Percentiles rank a stretch among this genome's conserved stretches.
These are phyloP conservation scores for Tolypocladium ophioglossoides DNA, from an alignment of 2,329 filamentous ascomycete genomes.

Conservation along the genomic window DNA sequence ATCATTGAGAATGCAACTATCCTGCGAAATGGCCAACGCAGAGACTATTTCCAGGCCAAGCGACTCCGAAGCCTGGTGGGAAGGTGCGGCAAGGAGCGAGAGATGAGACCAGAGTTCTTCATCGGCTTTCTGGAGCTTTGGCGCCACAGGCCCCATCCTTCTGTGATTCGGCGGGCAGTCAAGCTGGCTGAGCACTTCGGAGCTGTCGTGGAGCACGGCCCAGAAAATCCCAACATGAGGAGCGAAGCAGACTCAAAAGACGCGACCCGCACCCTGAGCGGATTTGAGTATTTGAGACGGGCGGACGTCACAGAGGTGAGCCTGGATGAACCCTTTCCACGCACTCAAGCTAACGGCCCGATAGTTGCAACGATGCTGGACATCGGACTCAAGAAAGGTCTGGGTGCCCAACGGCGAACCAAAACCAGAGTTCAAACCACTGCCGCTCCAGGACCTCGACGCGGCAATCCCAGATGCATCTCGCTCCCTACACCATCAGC, in stretches of 20 bases:
- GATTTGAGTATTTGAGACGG: constrained; percentile 23
- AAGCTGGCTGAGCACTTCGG: constrained; percentile 26
- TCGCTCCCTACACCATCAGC: background rate
- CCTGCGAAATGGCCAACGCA: constrained; percentile 24
- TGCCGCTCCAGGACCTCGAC: background rate
- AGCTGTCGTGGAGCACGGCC: constrained; percentile 20
- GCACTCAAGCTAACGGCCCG: background rate
- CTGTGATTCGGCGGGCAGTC: constrained; percentile 21
- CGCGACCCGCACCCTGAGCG: constrained; percentile 15
- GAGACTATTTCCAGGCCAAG: constrained; percentile 31
- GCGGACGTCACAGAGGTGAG: constrained; percentile 16
- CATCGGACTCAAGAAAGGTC: constrained; percentile 10
- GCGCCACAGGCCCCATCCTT: constrained; percentile 19
- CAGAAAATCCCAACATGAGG: background rate
- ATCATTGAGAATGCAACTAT: constrained; percentile 32
- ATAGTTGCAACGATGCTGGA: constrained; percentile 18
- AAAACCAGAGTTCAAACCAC: background rate
- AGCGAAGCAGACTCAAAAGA: background rate
- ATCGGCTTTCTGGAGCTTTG: constrained; percentile 25
- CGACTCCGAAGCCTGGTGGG: constrained; percentile 21
- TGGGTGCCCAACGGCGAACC: constrained; percentile 1
- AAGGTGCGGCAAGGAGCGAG: constrained; percentile 17
- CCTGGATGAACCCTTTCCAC: background rate
- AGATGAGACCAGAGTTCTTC: constrained; percentile 22
- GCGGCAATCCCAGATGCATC: background rate